A percentile compares a stretch with the other conserved stretches of the same genome.
Evolutionary conservation across 164 flowering plant genomes (phyloP).

Genomic region (Berberis thunbergii): DNA sequence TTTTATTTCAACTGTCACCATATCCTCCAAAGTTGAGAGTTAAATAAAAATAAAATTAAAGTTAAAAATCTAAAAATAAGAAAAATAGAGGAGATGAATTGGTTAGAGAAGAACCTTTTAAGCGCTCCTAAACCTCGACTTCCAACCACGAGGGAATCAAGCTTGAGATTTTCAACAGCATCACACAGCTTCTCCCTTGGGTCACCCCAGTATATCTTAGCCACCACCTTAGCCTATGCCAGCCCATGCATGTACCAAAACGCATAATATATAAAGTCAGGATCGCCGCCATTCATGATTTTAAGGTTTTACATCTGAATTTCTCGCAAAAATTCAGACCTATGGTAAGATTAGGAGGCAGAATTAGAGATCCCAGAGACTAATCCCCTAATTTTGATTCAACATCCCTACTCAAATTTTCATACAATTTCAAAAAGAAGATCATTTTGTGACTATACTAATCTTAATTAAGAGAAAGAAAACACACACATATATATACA

Average conservation of each 20-base stretch:
- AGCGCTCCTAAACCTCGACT: conserved; percentile 59
- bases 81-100: background rate
- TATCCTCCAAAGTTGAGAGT: background rate
- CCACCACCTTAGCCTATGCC: conserved; percentile 39
- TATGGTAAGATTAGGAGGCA: too few relatives aligned
- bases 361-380: too few relatives aligned
- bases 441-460: too few relatives aligned
- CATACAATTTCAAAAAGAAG: too few relatives aligned
- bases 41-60: too few relatives aligned
- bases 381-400: too few relatives aligned
- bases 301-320: background rate
- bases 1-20: too few relatives aligned
- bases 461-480: background rate
- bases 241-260: background rate
- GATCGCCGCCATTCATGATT: background rate
- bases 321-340: background rate
- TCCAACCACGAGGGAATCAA: conserved; percentile 55
- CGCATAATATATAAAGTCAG: background rate
- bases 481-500: background rate
- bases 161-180: conserved; percentile 60
- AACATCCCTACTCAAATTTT: too few relatives aligned
- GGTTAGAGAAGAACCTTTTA: conserved; percentile 31
- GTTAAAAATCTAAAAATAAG: too few relatives aligned
- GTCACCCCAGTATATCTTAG: conserved; percentile 78
- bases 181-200: conserved; percentile 62